Percentiles rank a stretch among this genome's conserved stretches.
Evolutionary conservation across 2,329 filamentous ascomycete genomes (phyloP).

Genomic region (Neopestalotiopsis rosae): DNA sequence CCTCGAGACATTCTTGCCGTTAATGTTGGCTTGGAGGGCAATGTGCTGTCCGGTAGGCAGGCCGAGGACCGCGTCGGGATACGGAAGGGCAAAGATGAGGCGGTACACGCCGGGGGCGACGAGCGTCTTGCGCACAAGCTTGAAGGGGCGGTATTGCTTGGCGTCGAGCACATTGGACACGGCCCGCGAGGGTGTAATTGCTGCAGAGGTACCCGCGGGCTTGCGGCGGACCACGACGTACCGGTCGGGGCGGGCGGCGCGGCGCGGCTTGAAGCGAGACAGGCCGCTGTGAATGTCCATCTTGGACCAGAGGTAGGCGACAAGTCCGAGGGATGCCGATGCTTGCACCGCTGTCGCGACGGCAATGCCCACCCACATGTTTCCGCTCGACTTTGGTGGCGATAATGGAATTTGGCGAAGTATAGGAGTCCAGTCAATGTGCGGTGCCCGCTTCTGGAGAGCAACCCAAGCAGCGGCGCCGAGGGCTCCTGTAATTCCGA

Average conservation of each 20-base stretch:
- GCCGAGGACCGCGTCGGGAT: constrained; percentile 49
- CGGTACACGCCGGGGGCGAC: constrained; percentile 50
- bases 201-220: not conserved
- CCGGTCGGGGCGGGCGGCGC: not conserved
- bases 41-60: constrained; percentile 64
- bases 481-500: not conserved
- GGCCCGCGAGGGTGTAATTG: not conserved
- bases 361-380: constrained; percentile 9
- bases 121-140: constrained; percentile 34
- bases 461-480: not conserved
- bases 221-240: constrained; percentile 11
- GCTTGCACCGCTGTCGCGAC: constrained; percentile 4
- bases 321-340: constrained; percentile 7
- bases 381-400: not conserved
- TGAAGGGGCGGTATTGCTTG: constrained; percentile 8
- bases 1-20: constrained; percentile 50
- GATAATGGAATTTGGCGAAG: not conserved
- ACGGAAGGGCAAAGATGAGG: constrained; percentile 54
- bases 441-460: not conserved
- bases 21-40: constrained; percentile 52
- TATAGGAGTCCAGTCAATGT: constrained; percentile 8
- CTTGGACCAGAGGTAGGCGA: constrained; percentile 10
- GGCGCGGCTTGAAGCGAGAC: constrained; percentile 4
- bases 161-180: not conserved
- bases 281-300: constrained; percentile 7